phyloP scores from a whole-genome alignment of 2,329 filamentous ascomycete species.

The Exserohilum rostratum region DNA sequence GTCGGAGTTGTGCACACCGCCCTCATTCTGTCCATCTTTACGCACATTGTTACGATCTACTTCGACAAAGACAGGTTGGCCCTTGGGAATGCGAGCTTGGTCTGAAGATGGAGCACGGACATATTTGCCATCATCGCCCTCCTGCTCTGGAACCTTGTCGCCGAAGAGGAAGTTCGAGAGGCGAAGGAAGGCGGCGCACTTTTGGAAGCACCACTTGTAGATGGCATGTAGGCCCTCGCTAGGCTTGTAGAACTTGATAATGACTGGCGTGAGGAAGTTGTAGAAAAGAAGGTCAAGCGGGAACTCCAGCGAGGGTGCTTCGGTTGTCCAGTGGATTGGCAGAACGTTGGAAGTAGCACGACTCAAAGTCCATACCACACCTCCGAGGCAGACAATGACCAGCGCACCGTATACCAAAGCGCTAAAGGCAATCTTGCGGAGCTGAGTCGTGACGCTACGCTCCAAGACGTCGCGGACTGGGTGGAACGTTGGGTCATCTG shows the following conservation, averaged over 20 bases:
- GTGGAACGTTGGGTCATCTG: conserved; percentile 97
- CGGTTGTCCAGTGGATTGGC: conserved; percentile 91
- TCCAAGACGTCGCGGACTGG: conserved; percentile 96
- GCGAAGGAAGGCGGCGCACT: conserved; percentile 78
- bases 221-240: conserved; percentile 82
- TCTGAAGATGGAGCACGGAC: conserved; percentile 94
- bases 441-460: conserved; percentile 86
- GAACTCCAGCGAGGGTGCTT: conserved; percentile 91
- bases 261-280: conserved; percentile 91
- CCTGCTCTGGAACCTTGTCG: conserved; percentile 79
- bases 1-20: conserved; percentile 48
- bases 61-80: conserved; percentile 77
- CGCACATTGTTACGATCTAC: conserved; percentile 71
- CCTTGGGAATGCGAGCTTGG: conserved; percentile 91
- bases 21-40: conserved; percentile 61
- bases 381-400: conserved; percentile 90
- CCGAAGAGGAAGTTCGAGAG: conserved; percentile 94
- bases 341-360: conserved; percentile 72
- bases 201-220: conserved; percentile 96
- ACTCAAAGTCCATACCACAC: conserved; percentile 91
- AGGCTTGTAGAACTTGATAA: conserved; percentile 82
- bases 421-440: conserved; percentile 95
- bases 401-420: conserved; percentile 93
- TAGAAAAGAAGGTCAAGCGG: conserved; percentile 94
- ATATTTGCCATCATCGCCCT: conserved; percentile 80